Base-by-base conservation (phyloP, 2,329 filamentous ascomycete genomes). In the Colletotrichum melonis region DNA sequence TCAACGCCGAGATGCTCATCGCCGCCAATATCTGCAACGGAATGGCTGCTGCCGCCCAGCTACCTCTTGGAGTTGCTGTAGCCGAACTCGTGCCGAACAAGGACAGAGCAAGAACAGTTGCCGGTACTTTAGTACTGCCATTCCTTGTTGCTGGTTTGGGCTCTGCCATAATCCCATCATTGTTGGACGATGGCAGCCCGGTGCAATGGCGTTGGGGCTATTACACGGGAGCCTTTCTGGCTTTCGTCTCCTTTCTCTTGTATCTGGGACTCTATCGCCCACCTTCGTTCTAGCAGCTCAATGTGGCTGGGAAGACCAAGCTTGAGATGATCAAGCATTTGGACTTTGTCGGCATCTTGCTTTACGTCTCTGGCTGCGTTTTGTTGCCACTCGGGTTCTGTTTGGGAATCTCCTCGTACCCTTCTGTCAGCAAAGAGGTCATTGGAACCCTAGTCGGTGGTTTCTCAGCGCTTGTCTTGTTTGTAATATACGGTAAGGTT, bases 181-280 rank as follows among this genome's bases (percentile, higher is more conserved):
- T 26, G 3, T 83, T 86, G 68, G 69, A 81, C 28, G 80, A 85
- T 62, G 87, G 86, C 1, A 77, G 16, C 6, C 14, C 75, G 4
- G 76, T 81, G 4, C 78, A 80, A 22, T 89, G 87, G 87, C 81
- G 87, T 54, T 88, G 86, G 85, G 83, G 79, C 68, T 89, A 86
- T 77, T 88, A 86, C 75, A 76, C 89, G 4, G 84, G 83, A 69
- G 84, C 86, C 75, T 85, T 87, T 65, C 79, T 85, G 68, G 82
- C 80, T 46, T 80, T 79, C n/a, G 70, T 86, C 26, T 79, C 83
- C 12, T 75, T 85, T 2, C 76, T 81, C 1, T 80, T 86, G 7
- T 87, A 84, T 69, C 78, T 79, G 42, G 80, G 86, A 74, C 84
- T 86, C 68, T 88, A 88, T 78, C 83, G 84, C 74, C 87, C 86